A percentile compares a stretch with the other conserved stretches of the same genome.
These are phyloP conservation scores for Phytomonas serpens DNA, from an alignment of 208 protist genomes.

Conservation along the genomic window DNA sequence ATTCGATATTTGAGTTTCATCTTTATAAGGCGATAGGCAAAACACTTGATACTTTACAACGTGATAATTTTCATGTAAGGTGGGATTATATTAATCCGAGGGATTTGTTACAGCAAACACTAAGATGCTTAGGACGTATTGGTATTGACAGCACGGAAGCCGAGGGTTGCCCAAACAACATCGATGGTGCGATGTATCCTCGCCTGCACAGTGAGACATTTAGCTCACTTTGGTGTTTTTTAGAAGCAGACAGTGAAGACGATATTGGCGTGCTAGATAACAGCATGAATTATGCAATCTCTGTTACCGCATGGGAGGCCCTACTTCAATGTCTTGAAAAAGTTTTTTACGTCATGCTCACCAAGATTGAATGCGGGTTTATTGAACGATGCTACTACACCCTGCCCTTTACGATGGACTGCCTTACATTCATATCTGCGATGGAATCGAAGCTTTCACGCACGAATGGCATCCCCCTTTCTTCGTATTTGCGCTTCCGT, in stretches of 20 bases:
- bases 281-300: not conserved
- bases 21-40: not conserved
- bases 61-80: not conserved
- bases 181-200: not conserved
- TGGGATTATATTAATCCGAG: not conserved
- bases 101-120: not conserved
- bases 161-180: not conserved
- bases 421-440: not conserved
- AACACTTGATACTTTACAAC: not conserved
- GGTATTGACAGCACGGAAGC: not conserved
- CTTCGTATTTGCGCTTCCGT: not conserved
- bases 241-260: not conserved
- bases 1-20: not conserved
- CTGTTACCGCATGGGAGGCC: not conserved
- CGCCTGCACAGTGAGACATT: not conserved
- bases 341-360: constrained; percentile 20
- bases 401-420: constrained; percentile 7
- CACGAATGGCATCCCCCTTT: not conserved
- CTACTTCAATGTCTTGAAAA: constrained; percentile 10
- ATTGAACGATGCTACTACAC: constrained; percentile 23
- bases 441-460: not conserved
- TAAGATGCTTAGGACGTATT: not conserved
- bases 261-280: not conserved
- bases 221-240: not conserved
- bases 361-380: constrained; percentile 13